Evolutionary conservation across 1,284 basidiomycete genomes (phyloP).

Genomic region (Entoloma clypeatum): DNA sequence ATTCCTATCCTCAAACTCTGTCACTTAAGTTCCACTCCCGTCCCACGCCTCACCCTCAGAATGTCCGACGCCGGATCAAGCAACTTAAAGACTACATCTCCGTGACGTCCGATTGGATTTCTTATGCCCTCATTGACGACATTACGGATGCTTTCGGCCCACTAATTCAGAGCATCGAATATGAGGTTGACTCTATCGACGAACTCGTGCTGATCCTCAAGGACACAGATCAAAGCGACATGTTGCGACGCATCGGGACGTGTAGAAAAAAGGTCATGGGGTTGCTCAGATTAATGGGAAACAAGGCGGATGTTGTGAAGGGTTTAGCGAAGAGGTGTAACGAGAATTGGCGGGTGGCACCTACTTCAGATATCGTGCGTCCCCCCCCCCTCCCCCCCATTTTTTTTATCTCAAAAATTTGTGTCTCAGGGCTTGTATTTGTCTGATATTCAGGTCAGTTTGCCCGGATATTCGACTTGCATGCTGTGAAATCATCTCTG

Average conservation of each 20-base stretch:
- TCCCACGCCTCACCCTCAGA: conserved; percentile 96
- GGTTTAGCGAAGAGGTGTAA: conserved; percentile 98
- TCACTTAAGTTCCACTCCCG: conserved; percentile 87
- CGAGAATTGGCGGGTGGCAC: conserved; percentile 98
- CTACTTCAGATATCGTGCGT: conserved; percentile 93
- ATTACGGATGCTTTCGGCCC: conserved; percentile 99
- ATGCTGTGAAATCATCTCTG: conserved; percentile 1
- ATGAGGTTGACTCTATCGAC: conserved; percentile 98
- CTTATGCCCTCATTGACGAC: conserved; percentile 98
- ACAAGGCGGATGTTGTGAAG: conserved; percentile 99
- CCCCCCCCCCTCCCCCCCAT: too few species aligned
- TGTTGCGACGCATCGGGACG: conserved; percentile 84
- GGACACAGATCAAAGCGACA: conserved; percentile 60
- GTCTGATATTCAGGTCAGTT: conserved; percentile 77
- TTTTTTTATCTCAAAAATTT: conserved; percentile 6
- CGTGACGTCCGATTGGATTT: conserved; percentile 99
- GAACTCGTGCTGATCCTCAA: conserved; percentile 97
- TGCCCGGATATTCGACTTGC: not conserved
- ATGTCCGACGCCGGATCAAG: conserved; percentile 96
- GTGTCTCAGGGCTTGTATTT: conserved; percentile 80
- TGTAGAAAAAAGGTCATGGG: conserved; percentile 99
- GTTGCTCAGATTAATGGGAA: conserved; percentile 91
- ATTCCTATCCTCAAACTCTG: not conserved
- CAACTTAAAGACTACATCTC: conserved; percentile 99
- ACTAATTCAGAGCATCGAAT: conserved; percentile 97